phyloP scores from a whole-genome alignment of 495 filamentous ascomycete species.

The Talaromyces proteolyticus region DNA sequence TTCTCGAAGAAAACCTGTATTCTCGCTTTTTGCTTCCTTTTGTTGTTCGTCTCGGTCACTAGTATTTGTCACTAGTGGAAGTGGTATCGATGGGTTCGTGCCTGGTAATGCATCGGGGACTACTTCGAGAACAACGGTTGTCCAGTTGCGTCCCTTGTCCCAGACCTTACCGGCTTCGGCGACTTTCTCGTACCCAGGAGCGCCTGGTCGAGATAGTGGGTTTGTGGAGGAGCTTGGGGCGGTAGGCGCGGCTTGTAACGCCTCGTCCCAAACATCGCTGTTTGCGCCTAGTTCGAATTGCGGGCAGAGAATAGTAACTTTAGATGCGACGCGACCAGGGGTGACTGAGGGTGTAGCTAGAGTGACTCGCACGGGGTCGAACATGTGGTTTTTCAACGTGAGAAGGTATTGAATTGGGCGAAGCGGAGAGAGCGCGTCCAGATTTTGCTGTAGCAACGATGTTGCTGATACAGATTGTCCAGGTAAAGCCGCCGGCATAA shows the following conservation, averaged over 20 bases:
- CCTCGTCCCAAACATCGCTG: conserved; percentile 94
- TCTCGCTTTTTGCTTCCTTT: conserved; percentile 18
- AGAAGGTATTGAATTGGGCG: conserved; percentile 76
- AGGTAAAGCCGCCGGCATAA: conserved; percentile 36
- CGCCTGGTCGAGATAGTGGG: conserved; percentile 20
- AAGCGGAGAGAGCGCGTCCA: conserved; percentile 53
- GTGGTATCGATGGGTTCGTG: conserved; percentile 1
- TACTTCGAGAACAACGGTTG: conserved; percentile 84
- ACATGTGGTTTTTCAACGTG: conserved; percentile 88
- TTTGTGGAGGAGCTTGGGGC: conserved; percentile 17
- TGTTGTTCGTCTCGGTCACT: conserved; percentile 1
- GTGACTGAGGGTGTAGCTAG: conserved; percentile 80
- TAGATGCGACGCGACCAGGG: conserved; percentile 68
- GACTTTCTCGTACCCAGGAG: conserved; percentile 43
- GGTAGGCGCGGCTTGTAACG: conserved; percentile 47
- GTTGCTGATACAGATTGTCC: conserved; percentile 17
- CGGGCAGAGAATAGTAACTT: conserved; percentile 88
- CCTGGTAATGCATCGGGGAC: conserved; percentile 56
- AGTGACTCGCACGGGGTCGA: conserved; percentile 80
- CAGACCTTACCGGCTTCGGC: conserved; percentile 92
- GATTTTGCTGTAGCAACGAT: conserved; percentile 23
- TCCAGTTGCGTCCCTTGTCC: conserved; percentile 94
- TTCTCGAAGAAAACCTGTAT: conserved; percentile 38
- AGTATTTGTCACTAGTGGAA: neutral
- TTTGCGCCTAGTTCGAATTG: conserved; percentile 94